A percentile compares a stretch with the other conserved stretches of the same genome.
Conservation (phyloP, 129 eudicot genomes). For the Apium graveolens region DNA sequence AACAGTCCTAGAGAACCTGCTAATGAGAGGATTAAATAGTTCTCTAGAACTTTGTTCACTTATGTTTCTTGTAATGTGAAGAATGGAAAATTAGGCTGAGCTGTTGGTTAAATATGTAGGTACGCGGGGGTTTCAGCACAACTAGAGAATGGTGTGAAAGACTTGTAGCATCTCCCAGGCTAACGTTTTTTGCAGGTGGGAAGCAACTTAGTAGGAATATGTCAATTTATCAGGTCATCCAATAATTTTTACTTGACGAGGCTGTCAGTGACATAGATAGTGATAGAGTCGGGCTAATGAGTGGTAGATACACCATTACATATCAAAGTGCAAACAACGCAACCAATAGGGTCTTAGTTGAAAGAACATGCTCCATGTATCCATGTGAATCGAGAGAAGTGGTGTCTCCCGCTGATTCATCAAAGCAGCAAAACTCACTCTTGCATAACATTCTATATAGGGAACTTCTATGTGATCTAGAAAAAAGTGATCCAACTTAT, state of each 20-base stretch:
- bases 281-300: conserved; percentile 82
- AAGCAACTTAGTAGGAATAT: conserved; percentile 67
- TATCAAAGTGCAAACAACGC: conserved; percentile 63
- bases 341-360: conserved; percentile 32
- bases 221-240: conserved; percentile 87
- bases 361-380: conserved; percentile 27
- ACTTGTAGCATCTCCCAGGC: conserved; percentile 42
- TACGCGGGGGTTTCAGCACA: conserved; percentile 21
- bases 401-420: conserved; percentile 36
- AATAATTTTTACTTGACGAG: conserved; percentile 65
- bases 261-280: conserved; percentile 65
- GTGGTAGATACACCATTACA: conserved; percentile 67
- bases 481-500: conserved; percentile 79
- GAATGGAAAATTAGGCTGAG: too few species aligned
- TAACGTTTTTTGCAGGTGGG: conserved; percentile 71
- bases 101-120: conserved; percentile 4
- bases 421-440: conserved; percentile 42
- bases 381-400: conserved; percentile 45
- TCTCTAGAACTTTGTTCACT: too few species aligned
- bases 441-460: conserved; percentile 79
- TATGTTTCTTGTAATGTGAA: not conserved
- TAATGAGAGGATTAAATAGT: too few species aligned
- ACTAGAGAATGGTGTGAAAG: conserved; percentile 60
- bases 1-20: too few species aligned
- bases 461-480: conserved; percentile 90